These are phyloP conservation scores for Camelina neglecta DNA, from an alignment of 345 rosid genomes.

Conservation along the genomic window DNA sequence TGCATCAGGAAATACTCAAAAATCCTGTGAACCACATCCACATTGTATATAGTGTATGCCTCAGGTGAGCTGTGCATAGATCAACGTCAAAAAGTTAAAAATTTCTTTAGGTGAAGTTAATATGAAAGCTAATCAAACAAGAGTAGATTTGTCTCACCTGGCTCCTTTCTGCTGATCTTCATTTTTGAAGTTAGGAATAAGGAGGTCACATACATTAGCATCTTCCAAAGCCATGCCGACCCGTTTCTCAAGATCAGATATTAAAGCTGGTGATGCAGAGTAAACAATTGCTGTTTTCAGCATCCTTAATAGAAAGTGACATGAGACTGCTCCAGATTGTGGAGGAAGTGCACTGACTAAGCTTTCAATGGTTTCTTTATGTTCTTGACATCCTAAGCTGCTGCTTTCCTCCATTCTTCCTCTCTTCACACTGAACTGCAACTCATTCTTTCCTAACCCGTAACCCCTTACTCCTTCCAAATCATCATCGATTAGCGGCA, in stretches of 20 bases:
- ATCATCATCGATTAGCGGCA: constrained; percentile 59
- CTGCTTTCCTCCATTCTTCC: constrained; percentile 49
- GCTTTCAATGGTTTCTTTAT: constrained; percentile 66
- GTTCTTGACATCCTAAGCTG: constrained; percentile 54
- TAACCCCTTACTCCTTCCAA: constrained; percentile 65
- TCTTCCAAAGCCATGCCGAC: constrained; percentile 66
- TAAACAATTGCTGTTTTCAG: constrained; percentile 70
- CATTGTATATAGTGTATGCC: constrained; percentile 59
- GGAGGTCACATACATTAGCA: constrained; percentile 69
- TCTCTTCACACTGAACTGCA: constrained; percentile 58
- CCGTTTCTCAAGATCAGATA: constrained; percentile 81
- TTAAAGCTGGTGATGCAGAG: constrained; percentile 73
- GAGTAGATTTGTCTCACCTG: constrained; percentile 51
- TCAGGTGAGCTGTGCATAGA: constrained; percentile 57
- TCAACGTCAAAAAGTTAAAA: constrained; percentile 6
- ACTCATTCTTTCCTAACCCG: constrained; percentile 63
- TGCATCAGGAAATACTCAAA: constrained; percentile 77
- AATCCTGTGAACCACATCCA: constrained; percentile 72
- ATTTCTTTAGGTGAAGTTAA: neutral
- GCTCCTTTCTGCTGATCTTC: constrained; percentile 55
- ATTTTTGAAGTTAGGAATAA: constrained; percentile 71
- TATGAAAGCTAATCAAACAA: neutral
- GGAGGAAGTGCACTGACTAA: constrained; percentile 71
- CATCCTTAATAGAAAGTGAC: constrained; percentile 74
- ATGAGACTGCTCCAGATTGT: constrained; percentile 65